phyloP scores from a whole-genome alignment of 768 basidiomycete genomes.

The Leccinum longicurvipes region DNA sequence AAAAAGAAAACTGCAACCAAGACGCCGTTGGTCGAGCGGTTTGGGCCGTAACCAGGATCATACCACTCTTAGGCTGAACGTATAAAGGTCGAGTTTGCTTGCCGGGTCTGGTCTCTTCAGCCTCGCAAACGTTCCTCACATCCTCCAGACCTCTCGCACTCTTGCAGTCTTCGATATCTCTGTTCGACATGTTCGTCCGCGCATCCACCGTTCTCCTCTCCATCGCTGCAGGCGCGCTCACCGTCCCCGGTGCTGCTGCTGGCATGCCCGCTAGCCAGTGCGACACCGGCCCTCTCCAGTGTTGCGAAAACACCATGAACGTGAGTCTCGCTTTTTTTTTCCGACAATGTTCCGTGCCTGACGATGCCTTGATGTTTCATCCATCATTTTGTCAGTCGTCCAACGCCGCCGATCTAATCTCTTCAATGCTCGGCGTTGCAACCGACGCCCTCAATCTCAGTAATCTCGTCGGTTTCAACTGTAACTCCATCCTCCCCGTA shows the following conservation, averaged over 20 bases:
- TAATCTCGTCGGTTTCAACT: not conserved
- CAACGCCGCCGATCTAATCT: accelerated
- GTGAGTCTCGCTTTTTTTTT: not conserved
- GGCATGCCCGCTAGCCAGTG: conserved; percentile 6
- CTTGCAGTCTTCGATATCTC: not conserved
- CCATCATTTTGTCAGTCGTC: not conserved
- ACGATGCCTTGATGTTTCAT: not conserved
- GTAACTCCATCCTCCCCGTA: not conserved
- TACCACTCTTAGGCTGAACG: conserved; percentile 1
- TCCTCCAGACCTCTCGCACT: not conserved
- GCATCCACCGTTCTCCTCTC: conserved; percentile 11
- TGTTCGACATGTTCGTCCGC: conserved; percentile 13
- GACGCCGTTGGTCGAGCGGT: conserved; percentile 12
- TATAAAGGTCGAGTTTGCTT: conserved; percentile 10
- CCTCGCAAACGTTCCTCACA: not conserved
- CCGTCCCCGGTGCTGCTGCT: not conserved
- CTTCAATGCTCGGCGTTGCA: not conserved
- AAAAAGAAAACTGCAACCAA: conserved; percentile 11
- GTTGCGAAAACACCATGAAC: not conserved
- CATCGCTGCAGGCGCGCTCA: conserved; percentile 7
- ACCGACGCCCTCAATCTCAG: not conserved
- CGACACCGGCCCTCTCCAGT: conserved; percentile 2
- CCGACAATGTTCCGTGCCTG: not conserved
- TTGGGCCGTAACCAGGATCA: not conserved
- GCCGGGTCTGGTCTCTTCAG: not conserved